A percentile compares a stretch with the other conserved stretches of the same genome.
These are phyloP conservation scores for Ceratobasidium papillatum DNA, from an alignment of 1,284 basidiomycete genomes.

Conservation along the genomic window DNA sequence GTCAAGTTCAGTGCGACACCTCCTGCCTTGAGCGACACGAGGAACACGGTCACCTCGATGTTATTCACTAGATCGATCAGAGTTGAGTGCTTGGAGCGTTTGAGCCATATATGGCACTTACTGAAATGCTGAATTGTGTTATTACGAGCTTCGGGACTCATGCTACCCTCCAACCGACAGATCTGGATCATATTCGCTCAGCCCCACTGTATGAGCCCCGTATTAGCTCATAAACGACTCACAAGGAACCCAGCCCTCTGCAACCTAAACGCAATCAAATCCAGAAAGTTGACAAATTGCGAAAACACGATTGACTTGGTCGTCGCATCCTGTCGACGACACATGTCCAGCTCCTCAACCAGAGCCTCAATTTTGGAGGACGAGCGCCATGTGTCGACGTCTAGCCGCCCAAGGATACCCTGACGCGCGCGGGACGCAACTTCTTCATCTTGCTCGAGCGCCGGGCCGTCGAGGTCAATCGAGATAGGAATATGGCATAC, in stretches of 20 bases:
- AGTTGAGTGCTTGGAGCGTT: conserved; percentile 23
- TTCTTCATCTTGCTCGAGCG: conserved; percentile 82
- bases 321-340: conserved; percentile 85
- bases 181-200: conserved; percentile 61
- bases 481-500: conserved; percentile 94
- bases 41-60: conserved; percentile 93
- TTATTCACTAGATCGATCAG: conserved; percentile 74
- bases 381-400: conserved; percentile 91
- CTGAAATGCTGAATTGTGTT: conserved; percentile 95
- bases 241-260: conserved; percentile 91
- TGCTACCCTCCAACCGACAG: conserved; percentile 94
- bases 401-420: conserved; percentile 91
- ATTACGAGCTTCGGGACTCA: conserved; percentile 96
- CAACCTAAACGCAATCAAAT: conserved; percentile 87
- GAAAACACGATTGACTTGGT: conserved; percentile 98
- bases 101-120: conserved; percentile 49
- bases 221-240: conserved; percentile 47
- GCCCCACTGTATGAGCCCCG: neutral
- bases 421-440: conserved; percentile 71
- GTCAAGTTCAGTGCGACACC: conserved; percentile 95
- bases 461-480: conserved; percentile 93
- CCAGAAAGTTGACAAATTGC: conserved; percentile 90
- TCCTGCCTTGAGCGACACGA: conserved; percentile 93
- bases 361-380: conserved; percentile 98
- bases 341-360: conserved; percentile 89